Base-by-base conservation (phyloP, 148 eudicot genomes). In the Diospyros kaki region DNA sequence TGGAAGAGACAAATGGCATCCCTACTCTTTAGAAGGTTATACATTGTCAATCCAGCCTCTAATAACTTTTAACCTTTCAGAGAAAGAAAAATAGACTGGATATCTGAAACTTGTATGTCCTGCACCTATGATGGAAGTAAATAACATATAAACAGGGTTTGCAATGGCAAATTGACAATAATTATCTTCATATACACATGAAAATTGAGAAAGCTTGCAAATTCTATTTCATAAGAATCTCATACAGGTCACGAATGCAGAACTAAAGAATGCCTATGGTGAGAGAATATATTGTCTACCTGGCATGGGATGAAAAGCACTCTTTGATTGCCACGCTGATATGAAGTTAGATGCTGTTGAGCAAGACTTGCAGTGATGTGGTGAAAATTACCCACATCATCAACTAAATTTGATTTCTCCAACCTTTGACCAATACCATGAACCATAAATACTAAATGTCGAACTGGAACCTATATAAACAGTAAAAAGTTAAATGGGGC, bases 391-490 rank as follows among this genome's bases (percentile, higher is more conserved):
- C 83, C 77, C 72, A 96, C 99, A 81, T 96, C 99, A 80, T 96
- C 99, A 52, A 96, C 97, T 70, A 96, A 80, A 84, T 88, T 96
- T 12, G 99, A 91, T 73, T 93, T 93, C 83, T 91, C 91, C 87
- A 96, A 85, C 76, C 99, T 91, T 86, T 96, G 99, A 79, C 99
- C 99, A 83, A 96, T 96, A 75, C 99, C 99, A 83, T 96, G 99
- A 69, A 96, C 97, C 99, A 96, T 96, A 85, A 96, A 96, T 51
- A 96, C 97, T 80, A 96, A 72, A 83, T 96, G 99, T 51, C 87
- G 86, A 78, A 96, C 99, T 58, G 98, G 98, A 77, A 96, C 99
- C 99, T 96, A 66, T 38, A 75, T 55, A 63, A 72, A 15, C 14
- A 75, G 17, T 45, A 38, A 63, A 42, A 67, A 3, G 28, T 73